Conservation (phyloP, 768 basidiomycete species). For the Tulasnella sp. region DNA sequence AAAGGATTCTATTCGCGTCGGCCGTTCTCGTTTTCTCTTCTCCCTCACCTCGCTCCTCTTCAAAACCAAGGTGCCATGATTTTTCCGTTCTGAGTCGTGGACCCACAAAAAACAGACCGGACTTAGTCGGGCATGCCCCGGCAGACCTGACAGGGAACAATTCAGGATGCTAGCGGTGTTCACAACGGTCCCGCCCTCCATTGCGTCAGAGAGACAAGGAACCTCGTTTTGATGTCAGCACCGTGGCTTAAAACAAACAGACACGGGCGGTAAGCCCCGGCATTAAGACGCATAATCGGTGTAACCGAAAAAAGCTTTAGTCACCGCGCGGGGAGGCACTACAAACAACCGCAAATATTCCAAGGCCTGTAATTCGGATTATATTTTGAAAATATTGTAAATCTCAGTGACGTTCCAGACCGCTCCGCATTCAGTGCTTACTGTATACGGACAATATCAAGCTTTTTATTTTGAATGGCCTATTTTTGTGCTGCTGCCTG, state of each 20-base stretch:
- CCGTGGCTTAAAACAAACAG: too few species aligned
- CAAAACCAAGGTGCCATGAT: neutral
- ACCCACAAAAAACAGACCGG: neutral
- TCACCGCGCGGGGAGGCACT: neutral
- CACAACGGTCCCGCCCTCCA: slow-evolving; percentile 1
- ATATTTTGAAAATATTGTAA: neutral
- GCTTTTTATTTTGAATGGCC: neutral
- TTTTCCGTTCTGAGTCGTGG: neutral
- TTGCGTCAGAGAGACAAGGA: slow-evolving; percentile 1
- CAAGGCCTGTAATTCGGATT: neutral
- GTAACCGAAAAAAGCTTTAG: too few species aligned
- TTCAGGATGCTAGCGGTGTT: neutral
- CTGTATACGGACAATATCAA: neutral
- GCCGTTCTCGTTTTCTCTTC: too few species aligned
- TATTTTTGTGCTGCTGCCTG: too few species aligned
- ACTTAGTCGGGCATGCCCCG: neutral
- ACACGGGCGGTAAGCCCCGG: too few species aligned
- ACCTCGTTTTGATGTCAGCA: neutral
- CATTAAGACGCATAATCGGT: too few species aligned
- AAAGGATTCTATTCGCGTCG: too few species aligned
- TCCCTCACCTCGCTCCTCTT: too few species aligned
- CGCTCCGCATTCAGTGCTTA: neutral
- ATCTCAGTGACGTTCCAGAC: slow-evolving; percentile 3
- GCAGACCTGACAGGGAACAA: neutral
- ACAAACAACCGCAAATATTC: neutral